A percentile compares a stretch with the other conserved stretches of the same genome.
phyloP scores from a whole-genome alignment of 257 asterid genomes.

The Solanum corneliomulleri region DNA sequence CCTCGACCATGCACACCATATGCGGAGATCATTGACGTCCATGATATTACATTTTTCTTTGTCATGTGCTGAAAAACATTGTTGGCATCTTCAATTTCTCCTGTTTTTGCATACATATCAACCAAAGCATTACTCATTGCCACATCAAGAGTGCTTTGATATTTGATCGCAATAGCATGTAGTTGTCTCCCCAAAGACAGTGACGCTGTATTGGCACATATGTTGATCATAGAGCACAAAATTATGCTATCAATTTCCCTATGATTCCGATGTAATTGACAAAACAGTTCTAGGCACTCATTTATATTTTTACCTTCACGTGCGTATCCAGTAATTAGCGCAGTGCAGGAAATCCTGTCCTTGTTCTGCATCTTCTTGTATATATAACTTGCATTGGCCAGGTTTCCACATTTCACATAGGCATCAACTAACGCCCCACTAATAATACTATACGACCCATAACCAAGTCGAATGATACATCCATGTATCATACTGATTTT shows the following conservation, averaged over 20 bases:
- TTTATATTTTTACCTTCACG: conserved; percentile 15
- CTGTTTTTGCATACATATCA: conserved; percentile 61
- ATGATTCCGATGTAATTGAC: conserved; percentile 9
- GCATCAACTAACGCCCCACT: conserved; percentile 35
- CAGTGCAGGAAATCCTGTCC: conserved; percentile 43
- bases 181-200: conserved; percentile 34
- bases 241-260: conserved; percentile 18
- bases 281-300: conserved; percentile 24
- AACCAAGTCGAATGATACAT: conserved; percentile 25
- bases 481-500: conserved; percentile 29
- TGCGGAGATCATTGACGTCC: conserved; percentile 50
- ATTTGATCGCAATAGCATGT: conserved; percentile 25
- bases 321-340: conserved; percentile 45
- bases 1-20: conserved; percentile 37
- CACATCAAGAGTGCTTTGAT: conserved; percentile 12
- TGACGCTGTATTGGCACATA: conserved; percentile 35
- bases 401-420: conserved; percentile 36
- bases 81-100: conserved; percentile 32
- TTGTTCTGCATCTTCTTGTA: conserved; percentile 25
- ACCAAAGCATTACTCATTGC: conserved; percentile 36
- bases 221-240: conserved; percentile 36
- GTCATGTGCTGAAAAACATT: conserved; percentile 35
- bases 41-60: conserved; percentile 37
- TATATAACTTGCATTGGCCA: conserved; percentile 23
- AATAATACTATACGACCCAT: conserved; percentile 16